Evolutionary conservation across 768 basidiomycete species (phyloP).

Genomic region (Boletus bicolor): DNA sequence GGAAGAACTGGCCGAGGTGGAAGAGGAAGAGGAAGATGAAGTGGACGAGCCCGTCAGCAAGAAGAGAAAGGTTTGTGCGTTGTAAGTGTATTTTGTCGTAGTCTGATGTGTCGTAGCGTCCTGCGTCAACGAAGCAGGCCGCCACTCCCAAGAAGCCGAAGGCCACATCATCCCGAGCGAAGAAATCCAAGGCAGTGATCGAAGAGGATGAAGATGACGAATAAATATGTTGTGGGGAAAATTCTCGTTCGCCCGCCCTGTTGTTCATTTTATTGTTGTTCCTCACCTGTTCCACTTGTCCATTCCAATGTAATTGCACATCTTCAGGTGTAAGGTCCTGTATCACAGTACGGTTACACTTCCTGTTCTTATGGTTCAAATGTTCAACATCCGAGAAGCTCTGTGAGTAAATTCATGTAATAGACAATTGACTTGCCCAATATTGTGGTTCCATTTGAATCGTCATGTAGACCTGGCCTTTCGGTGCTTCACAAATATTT

Average conservation of each 20-base stretch:
- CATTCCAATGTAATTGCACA: constrained; percentile 10
- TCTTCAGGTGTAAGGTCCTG: constrained; percentile 2
- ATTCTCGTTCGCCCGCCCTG: neutral
- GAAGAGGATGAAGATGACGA: constrained; percentile 42
- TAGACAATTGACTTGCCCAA: neutral
- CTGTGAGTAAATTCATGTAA: neutral
- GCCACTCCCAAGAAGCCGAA: constrained; percentile 40
- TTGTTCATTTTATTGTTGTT: constrained; percentile 8
- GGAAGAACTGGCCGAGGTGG: constrained; percentile 43
- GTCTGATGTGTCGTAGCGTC: constrained; percentile 33
- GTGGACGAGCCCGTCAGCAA: constrained; percentile 39
- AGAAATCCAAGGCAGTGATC: constrained; percentile 45
- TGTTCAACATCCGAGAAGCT: neutral
- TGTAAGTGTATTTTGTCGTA: neutral
- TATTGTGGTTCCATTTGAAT: neutral
- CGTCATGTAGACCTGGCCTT: neutral
- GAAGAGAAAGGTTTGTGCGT: constrained; percentile 64
- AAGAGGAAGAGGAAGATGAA: constrained; percentile 45
- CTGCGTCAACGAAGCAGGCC: constrained; percentile 43
- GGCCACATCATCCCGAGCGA: constrained; percentile 27
- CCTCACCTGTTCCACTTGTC: neutral
- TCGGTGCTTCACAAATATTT: neutral
- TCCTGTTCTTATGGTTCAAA: neutral
- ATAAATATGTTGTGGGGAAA: constrained; percentile 8
- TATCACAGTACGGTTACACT: constrained; percentile 3